Evolutionary conservation across 441 rosid species (phyloP), one percentile per base, ranked within the genome.

Genomic region (Syzygium malaccense): DNA sequence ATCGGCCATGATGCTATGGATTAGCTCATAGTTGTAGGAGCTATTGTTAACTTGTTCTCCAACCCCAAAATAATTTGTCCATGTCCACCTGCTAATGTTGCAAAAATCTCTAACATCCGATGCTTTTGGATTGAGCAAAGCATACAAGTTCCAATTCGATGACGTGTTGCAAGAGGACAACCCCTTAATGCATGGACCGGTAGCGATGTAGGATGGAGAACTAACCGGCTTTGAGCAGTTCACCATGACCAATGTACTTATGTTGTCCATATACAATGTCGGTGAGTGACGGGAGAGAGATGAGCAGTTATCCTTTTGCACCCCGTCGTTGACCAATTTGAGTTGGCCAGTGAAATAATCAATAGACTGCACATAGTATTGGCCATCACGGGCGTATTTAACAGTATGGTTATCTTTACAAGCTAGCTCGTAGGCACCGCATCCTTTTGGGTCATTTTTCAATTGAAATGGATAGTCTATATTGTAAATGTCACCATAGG

Each of bases 361-460:
- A 1, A 71, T 37, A 14, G 83, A 71, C 0, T 2, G 17, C 5
- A 71, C 49, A 11, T 20, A 71, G 0, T 10, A 71, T 9, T 15
- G 49, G 0, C 49, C 8, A 37, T 20, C 4, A 37, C 1, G 0
- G 0, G 10, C 1, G 15, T 37, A 11, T 3, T 3, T 2, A 5
- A 71, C 1, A 0, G 49, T 37, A 28, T 2, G 28, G 33, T 71
- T 0, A 20, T 71, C 14, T 71, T 37, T 15, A 20, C 80, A 71
- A 37, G 1, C 0, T 49, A 68, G 1, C 25, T 33, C 79, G 4
- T 37, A 1, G 1, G 0, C 2, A 0, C 0, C 41, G 41, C 0
- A 0, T 0, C 17, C 83, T 0, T 7, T 0, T 0, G 5, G 5
- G 1, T 37, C 28, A 20, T 5, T 71, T 15, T 37, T 37, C 7